Evolutionary conservation across 352 stramenopile species (phyloP), one percentile per base, ranked within the genome.

Genomic region (Phytophthora multivora): DNA sequence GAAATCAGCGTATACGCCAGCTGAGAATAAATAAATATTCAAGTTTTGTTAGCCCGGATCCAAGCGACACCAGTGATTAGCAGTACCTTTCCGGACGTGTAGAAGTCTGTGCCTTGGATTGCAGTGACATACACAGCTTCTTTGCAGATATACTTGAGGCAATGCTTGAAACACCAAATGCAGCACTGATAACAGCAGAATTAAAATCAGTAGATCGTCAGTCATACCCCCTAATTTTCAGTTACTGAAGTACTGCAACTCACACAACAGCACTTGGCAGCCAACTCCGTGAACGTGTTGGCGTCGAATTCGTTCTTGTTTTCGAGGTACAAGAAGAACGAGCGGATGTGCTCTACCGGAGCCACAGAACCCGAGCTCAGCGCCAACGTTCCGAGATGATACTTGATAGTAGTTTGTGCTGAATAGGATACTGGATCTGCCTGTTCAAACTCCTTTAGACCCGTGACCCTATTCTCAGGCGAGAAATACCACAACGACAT

Each of bases 111-210:
- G 47, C 86, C 83, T 69, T 92, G 81, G 42, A 94, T 91, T 6
- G 86, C 79, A 13, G 80, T 94, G 58, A 94, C 78, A 61, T 91
- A 94, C 18, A 79, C 74, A 25, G 86, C 80, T 65, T 94, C 86
- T 43, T 94, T 94, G 58, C 79, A 91, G 49, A 94, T 90, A 52
- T 89, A 93, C 61, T 90, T 89, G 39, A 94, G 71, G 51, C 85
- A 94, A 28, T 75, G 75, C 51, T 91, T 90, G 69, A 94, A 94
- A 65, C 83, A 90, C 79, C 79, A 91, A 33, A 89, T 92, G 47
- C 83, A 94, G 68, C 86, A 92, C 83, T 94, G 33, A 3, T 35
- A 30, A 65, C n/a, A 65, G 42, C 16, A 21, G 28, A 26, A 56
- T 21, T 12, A 59, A 46, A 26, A 42, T 23, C 18, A 64, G 30